Evolutionary conservation across 2,329 filamentous ascomycete genomes (phyloP), one percentile per base, ranked within the genome.

Genomic region (Aspergillus hortae): DNA sequence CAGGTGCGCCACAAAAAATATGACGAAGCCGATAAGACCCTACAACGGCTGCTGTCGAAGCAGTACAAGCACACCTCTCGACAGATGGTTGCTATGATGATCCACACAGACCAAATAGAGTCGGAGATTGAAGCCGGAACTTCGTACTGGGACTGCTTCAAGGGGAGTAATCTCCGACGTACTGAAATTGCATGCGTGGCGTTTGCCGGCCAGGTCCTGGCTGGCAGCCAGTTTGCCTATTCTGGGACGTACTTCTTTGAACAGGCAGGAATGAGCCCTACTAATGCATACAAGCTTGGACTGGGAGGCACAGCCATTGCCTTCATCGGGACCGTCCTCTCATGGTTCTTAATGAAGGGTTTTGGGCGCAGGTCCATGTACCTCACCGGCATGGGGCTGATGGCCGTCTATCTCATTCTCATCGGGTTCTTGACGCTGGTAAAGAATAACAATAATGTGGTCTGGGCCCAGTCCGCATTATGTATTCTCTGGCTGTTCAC

Each of bases 291-390:
- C 60, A 65, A 65, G 12, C 56, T 77, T 17, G 63, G 64, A 4
- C 74, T 87, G 48, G 85, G 83, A 38, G 80, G 85, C 65, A 86
- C 86, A 55, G 82, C 77, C 44, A 84, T 88, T 64, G 79, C 77
- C 10, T 76, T 80, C 52, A 64, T 80, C 4, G 80, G 79, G 3
- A 82, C 79, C 0, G 68, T 76, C 1, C 67, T 71, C 0, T 80
- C 79, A 2, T 83, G 80, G 79, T 70, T 70, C 40, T 56, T 74
- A 10, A 71, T 76, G 65, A 58, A 55, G 10, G 50, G 51, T 4
- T 59, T 73, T 25, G 72, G 74, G 9, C 67, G 74, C 6, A 68
- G 74, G 4, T 66, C 63, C 1, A 59, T 76, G 1, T 77, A 75
- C 48, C 43, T 76, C 4, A 63, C 45, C 5, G 67, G 68, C 0